phyloP scores from a whole-genome alignment of 2,329 filamentous ascomycete species.

The Diaporthe vaccinii region DNA sequence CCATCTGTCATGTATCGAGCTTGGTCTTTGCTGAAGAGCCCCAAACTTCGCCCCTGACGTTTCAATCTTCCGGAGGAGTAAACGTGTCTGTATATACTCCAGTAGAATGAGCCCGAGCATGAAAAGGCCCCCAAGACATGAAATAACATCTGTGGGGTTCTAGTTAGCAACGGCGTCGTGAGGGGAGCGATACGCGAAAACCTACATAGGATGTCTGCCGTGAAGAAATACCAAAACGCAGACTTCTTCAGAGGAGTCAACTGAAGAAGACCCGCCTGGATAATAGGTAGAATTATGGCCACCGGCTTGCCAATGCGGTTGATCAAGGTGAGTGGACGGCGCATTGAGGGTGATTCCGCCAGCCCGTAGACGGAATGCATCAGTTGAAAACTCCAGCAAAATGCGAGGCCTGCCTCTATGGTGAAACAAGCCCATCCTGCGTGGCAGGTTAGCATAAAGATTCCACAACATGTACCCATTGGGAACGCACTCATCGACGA shows the following conservation, averaged over 20 bases:
- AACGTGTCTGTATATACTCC: conserved; percentile 37
- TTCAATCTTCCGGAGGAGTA: conserved; percentile 35
- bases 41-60: conserved; percentile 33
- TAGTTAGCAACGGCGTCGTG: neutral
- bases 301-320: conserved; percentile 34
- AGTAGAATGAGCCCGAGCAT: conserved; percentile 37
- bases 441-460: neutral
- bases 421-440: conserved; percentile 38
- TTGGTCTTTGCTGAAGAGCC: conserved; percentile 32
- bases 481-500: conserved; percentile 33
- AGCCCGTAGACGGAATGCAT: conserved; percentile 39
- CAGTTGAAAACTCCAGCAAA: conserved; percentile 38
- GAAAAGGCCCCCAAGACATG: conserved; percentile 13
- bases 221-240: conserved; percentile 27
- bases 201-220: conserved; percentile 36
- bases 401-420: conserved; percentile 30
- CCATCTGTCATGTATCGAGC: conserved; percentile 39
- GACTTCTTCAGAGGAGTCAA: conserved; percentile 25
- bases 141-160: conserved; percentile 1
- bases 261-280: conserved; percentile 24
- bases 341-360: neutral
- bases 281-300: neutral
- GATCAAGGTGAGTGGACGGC: conserved; percentile 15
- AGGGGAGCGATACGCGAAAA: neutral
- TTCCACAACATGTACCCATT: no score